Percentiles rank a stretch among this genome's conserved stretches.
Evolutionary conservation across 1,284 basidiomycete species (phyloP).

Genomic region (Porodaedalea pini): DNA sequence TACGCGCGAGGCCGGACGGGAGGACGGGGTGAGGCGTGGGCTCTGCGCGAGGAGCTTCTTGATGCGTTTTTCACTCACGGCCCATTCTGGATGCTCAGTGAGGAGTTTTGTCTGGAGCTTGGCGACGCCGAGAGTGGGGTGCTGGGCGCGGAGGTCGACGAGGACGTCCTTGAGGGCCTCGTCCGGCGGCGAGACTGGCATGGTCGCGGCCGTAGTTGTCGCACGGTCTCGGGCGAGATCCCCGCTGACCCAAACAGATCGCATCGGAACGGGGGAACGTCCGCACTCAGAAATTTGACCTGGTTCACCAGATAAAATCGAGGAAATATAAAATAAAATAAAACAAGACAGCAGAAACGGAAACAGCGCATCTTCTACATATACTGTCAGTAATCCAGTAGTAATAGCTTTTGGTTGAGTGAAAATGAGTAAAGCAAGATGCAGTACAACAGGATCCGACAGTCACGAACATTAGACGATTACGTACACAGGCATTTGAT

Average conservation of each 20-base stretch:
- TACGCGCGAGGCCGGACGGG: slow-evolving; percentile 59
- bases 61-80: slow-evolving; percentile 78
- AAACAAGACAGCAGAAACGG: too few species aligned
- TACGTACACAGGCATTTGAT: too few species aligned
- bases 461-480: too few species aligned
- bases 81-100: slow-evolving; percentile 59
- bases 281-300: background rate
- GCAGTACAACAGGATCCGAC: too few species aligned
- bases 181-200: slow-evolving; percentile 37
- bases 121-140: slow-evolving; percentile 63
- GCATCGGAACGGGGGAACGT: background rate
- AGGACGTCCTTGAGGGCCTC: slow-evolving; percentile 43
- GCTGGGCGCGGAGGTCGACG: slow-evolving; percentile 40
- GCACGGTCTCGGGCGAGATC: too few species aligned
- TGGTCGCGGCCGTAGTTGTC: slow-evolving; percentile 5
- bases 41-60: slow-evolving; percentile 59
- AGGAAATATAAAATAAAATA: background rate
- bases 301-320: background rate
- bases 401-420: too few species aligned
- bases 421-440: too few species aligned
- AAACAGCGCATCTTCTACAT: too few species aligned
- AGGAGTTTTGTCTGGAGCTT: slow-evolving; percentile 70
- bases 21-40: slow-evolving; percentile 25
- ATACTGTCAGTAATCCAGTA: too few species aligned
- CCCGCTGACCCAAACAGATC: too few species aligned